Conservation (phyloP, 2,329 filamentous ascomycete species). For the Harringtonia lauricola region DNA sequence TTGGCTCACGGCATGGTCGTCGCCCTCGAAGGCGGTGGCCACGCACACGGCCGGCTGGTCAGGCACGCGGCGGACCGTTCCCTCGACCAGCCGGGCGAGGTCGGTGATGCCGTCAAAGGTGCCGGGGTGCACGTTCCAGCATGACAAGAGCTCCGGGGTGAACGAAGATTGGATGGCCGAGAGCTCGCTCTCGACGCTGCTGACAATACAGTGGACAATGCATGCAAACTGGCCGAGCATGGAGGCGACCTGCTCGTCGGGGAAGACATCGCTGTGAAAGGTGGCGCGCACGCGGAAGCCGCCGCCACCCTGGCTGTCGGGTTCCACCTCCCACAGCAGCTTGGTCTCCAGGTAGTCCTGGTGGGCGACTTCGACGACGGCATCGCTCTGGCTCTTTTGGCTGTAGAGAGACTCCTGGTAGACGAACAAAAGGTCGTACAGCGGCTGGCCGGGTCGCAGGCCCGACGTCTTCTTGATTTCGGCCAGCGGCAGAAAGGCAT, state of each 20-base stretch:
- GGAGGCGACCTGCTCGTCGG: slow-evolving; percentile 39
- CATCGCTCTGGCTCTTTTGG: slow-evolving; percentile 10
- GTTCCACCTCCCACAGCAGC: slow-evolving; percentile 67
- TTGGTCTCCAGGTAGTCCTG: slow-evolving; percentile 67
- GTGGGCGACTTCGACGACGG: slow-evolving; percentile 45
- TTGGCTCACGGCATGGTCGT: slow-evolving; percentile 22
- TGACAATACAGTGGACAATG: slow-evolving; percentile 23
- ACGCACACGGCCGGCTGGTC: slow-evolving; percentile 54
- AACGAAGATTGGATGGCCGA: slow-evolving; percentile 16
- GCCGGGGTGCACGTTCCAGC: slow-evolving; percentile 31
- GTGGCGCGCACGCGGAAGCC: slow-evolving; percentile 31
- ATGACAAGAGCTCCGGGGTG: slow-evolving; percentile 28
- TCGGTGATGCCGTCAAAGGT: slow-evolving; percentile 25
- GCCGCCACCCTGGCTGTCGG: slow-evolving; percentile 34
- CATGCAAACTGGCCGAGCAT: slow-evolving; percentile 52
- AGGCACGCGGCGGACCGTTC: slow-evolving; percentile 34
- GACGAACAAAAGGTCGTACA: slow-evolving; percentile 73
- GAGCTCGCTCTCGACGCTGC: slow-evolving; percentile 17
- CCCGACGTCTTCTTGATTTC: slow-evolving; percentile 56
- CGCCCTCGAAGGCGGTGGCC: slow-evolving; percentile 33
- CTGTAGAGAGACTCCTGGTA: slow-evolving; percentile 66
- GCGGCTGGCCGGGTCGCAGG: slow-evolving; percentile 37
- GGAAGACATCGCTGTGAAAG: slow-evolving; percentile 36
- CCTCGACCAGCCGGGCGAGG: slow-evolving; percentile 43
- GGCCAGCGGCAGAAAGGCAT: slow-evolving; percentile 52